Evolutionary conservation across 495 filamentous ascomycete species (phyloP).

Genomic region (Elaphomyces granulatus): DNA sequence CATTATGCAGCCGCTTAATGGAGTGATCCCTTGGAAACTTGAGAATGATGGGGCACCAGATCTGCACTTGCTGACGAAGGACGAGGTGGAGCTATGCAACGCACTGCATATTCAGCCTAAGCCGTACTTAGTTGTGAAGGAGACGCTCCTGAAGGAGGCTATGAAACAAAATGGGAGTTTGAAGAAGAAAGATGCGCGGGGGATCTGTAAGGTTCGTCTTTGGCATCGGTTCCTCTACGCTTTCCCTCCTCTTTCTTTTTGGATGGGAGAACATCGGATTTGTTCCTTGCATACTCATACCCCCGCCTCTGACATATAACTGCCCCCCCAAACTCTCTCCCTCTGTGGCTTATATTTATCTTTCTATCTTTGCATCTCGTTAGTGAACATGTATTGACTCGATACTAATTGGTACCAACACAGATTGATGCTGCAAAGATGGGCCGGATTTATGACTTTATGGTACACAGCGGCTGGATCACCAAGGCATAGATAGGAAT

Average conservation of each 20-base stretch:
- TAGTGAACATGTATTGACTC: too few relatives aligned
- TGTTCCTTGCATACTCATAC: too few relatives aligned
- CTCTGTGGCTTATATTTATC: too few relatives aligned
- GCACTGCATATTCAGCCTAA: conserved; percentile 74
- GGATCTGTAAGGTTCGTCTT: conserved; percentile 44
- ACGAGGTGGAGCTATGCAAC: conserved; percentile 76
- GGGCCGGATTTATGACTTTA: conserved; percentile 78
- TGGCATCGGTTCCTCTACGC: not conserved
- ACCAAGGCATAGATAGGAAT: conserved; percentile 51
- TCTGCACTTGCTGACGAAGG: conserved; percentile 68
- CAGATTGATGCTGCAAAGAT: conserved; percentile 53
- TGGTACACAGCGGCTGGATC: conserved; percentile 86
- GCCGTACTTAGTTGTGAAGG: conserved; percentile 88
- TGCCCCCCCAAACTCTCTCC: too few relatives aligned
- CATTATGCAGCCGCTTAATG: conserved; percentile 31
- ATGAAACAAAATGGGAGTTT: conserved; percentile 72
- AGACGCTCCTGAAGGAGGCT: conserved; percentile 72
- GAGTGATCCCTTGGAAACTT: conserved; percentile 51
- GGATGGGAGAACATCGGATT: too few relatives aligned
- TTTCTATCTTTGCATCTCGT: too few relatives aligned
- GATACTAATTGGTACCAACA: too few relatives aligned
- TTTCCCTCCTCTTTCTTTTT: too few relatives aligned
- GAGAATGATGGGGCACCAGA: conserved; percentile 64
- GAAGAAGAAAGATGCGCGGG: conserved; percentile 80
- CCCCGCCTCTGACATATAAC: too few relatives aligned